Evolutionary conservation across 805 yeast genomes (phyloP).

Genomic region (Wickerhamiella vanderwaltii): DNA sequence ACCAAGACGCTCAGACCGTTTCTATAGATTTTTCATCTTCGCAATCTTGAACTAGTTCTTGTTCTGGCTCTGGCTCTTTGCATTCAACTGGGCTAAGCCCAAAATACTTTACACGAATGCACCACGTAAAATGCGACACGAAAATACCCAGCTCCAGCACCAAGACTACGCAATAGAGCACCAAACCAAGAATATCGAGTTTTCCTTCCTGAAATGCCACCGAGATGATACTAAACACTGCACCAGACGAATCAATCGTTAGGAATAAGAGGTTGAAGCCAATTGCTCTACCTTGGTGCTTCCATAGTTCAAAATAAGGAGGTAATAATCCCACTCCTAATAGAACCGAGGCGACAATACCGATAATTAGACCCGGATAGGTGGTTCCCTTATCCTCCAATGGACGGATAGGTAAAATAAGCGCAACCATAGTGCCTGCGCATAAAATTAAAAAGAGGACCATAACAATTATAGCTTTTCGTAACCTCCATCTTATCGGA

Average conservation of each 20-base stretch:
- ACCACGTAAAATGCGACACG: constrained; percentile 60
- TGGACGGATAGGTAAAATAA: constrained; percentile 57
- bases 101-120: constrained; percentile 25
- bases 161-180: constrained; percentile 62
- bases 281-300: constrained; percentile 70
- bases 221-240: constrained; percentile 60
- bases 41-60: no score
- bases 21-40: no score
- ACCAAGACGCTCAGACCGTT: no score
- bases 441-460: constrained; percentile 32
- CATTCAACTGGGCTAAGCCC: no score
- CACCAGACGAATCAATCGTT: constrained; percentile 67
- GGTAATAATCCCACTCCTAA: constrained; percentile 73
- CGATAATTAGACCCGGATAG: constrained; percentile 77
- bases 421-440: constrained; percentile 55
- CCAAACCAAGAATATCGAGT: constrained; percentile 67
- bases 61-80: no score
- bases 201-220: constrained; percentile 42
- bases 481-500: constrained; percentile 36
- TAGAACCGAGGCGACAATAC: constrained; percentile 64
- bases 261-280: constrained; percentile 81
- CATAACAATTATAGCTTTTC: constrained; percentile 19
- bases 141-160: constrained; percentile 69
- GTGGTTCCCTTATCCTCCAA: constrained; percentile 35
- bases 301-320: constrained; percentile 74